Conservation (phyloP, 176 grass and related monocot species). For the Lolium multiflorum region DNA sequence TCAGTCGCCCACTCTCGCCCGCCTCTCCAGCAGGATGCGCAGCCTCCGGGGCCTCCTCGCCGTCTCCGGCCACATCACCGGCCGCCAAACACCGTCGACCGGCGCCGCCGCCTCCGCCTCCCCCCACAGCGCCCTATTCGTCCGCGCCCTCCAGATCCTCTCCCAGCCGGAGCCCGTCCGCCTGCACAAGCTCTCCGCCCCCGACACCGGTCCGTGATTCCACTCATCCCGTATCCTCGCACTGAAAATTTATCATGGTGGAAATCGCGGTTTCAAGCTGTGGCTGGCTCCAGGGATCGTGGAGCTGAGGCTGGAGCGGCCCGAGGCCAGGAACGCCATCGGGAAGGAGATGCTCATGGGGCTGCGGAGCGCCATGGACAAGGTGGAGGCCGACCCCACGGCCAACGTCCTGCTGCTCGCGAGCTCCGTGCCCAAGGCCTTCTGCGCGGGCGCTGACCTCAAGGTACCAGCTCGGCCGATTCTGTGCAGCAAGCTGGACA, state of each 20-base stretch:
- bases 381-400: slow-evolving; percentile 58
- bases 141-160: slow-evolving; percentile 59
- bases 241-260: background rate
- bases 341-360: slow-evolving; percentile 88
- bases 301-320: slow-evolving; percentile 75
- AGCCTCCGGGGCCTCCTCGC: slow-evolving; percentile 44
- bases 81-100: background rate
- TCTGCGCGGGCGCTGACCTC: slow-evolving; percentile 92
- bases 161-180: slow-evolving; percentile 55
- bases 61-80: slow-evolving; percentile 42
- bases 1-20: slow-evolving; percentile 32
- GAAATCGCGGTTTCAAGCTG: background rate
- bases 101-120: background rate
- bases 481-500: background rate
- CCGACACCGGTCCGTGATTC: slow-evolving; percentile 62
- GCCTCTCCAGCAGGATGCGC: slow-evolving; percentile 38
- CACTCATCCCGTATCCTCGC: background rate
- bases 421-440: slow-evolving; percentile 79
- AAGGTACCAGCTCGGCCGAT: slow-evolving; percentile 52
- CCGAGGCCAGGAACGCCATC: slow-evolving; percentile 90
- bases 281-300: slow-evolving; percentile 64
- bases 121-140: slow-evolving; percentile 41
- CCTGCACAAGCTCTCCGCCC: slow-evolving; percentile 66
- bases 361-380: slow-evolving; percentile 63
- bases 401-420: slow-evolving; percentile 71